phyloP scores from a whole-genome alignment of 2,329 filamentous ascomycete species.

The Sporothrix pallida region DNA sequence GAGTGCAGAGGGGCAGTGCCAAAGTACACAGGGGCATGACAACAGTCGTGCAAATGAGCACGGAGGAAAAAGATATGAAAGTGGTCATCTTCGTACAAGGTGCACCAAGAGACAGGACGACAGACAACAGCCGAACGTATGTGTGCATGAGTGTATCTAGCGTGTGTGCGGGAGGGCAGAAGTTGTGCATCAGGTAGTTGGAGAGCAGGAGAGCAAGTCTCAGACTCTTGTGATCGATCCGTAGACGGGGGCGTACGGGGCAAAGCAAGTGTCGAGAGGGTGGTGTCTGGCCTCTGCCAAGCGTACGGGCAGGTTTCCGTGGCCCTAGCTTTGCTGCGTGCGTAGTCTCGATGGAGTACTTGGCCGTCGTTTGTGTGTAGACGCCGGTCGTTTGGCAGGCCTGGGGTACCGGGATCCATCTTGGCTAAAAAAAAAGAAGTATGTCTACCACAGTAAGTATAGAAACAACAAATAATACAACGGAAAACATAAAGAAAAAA shows the following conservation, averaged over 20 bases:
- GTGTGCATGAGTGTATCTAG: constrained; percentile 19
- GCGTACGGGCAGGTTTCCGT: constrained; percentile 14
- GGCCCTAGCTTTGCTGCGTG: constrained; percentile 9
- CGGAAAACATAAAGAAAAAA: not conserved
- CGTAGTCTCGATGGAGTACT: not conserved
- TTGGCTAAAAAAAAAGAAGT: not conserved
- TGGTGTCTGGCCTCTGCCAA: not conserved
- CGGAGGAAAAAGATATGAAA: not conserved
- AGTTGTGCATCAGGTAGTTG: constrained; percentile 8
- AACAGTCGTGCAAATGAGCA: not conserved
- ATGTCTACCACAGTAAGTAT: not conserved
- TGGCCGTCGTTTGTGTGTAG: constrained; percentile 1
- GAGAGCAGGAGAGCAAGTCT: constrained; percentile 10
- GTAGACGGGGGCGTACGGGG: not conserved
- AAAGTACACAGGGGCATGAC: not conserved
- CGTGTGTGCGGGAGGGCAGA: constrained; percentile 11
- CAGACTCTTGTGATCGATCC: constrained; percentile 16
- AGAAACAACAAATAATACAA: not conserved
- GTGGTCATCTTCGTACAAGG: constrained; percentile 15
- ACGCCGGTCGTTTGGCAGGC: constrained; percentile 12
- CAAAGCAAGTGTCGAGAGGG: not conserved
- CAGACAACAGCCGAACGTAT: constrained; percentile 25
- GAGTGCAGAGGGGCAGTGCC: not conserved
- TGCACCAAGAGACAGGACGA: constrained; percentile 11
- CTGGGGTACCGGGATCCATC: constrained; percentile 12